Evolutionary conservation across 2,329 filamentous ascomycete genomes (phyloP), one percentile per base, ranked within the genome.

Genomic region (Cadophora gregata): DNA sequence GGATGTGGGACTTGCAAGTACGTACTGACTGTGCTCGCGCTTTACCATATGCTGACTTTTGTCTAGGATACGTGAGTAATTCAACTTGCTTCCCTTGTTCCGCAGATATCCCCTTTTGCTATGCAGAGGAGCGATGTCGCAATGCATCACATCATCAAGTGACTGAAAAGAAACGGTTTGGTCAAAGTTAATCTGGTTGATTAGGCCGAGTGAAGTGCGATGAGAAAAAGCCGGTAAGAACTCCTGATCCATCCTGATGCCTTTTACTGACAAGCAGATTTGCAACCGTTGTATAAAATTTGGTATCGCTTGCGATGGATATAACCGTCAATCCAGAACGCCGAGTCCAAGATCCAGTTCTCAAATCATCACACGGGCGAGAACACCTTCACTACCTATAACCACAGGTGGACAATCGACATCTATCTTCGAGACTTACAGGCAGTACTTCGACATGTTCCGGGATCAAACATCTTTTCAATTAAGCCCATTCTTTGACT

Each of bases 181-280:
- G 21, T 7, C n/a, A 42, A 12, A 12, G 21, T 33, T 42, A 19
- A 64, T 48, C 1, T 9, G 6, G 3, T 21, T 27, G 19, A 21
- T 12, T 27, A 65, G 63, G 63, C 8, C 63, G 68, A 48, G 68
- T 70, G 7, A 70, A 70, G 33, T 70, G 68, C 24, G 68, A 70
- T 48, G 68, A 70, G 47, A 51, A 61, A 2, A 64, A 59, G 36
- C 68, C 68, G 21, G 55, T 58, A 27, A 58, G 55, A 27, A 4
- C 9, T 19, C 25, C 31, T 14, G n/a, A 31, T n/a, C 10, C 8
- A 14, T 38, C 9, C 31, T 24, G n/a, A 58, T 38, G 14, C 14
- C 21, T 27, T 14, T 38, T 16, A 16, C 55, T 14, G 21, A 58
- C 55, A n/a, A 38, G 24, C 33, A 58, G 27, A 66, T 58, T 33